Evolutionary conservation across 78 protist genomes (phyloP).

Genomic region (Dictyostelium firmibasis): DNA sequence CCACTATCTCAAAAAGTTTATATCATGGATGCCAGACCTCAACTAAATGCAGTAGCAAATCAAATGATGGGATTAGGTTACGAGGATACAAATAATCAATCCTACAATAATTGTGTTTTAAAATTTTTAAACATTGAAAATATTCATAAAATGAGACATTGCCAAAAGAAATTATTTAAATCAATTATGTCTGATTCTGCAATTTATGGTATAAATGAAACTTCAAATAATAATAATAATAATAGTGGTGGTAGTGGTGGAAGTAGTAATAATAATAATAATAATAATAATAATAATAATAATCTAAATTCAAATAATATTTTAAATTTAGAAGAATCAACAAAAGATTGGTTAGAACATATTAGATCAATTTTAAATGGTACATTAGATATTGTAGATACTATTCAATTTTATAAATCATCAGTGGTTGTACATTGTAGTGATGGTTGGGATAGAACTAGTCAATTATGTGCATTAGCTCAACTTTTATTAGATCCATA

Average conservation of each 20-base stretch:
- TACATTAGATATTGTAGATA: slow-evolving; percentile 43
- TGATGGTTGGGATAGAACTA: slow-evolving; percentile 98
- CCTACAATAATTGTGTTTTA: slow-evolving; percentile 77
- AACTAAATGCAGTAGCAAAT: slow-evolving; percentile 90
- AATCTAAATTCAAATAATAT: not conserved
- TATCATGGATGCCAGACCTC: slow-evolving; percentile 89
- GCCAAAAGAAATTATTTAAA: slow-evolving; percentile 64
- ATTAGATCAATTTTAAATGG: slow-evolving; percentile 60
- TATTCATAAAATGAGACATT: slow-evolving; percentile 91
- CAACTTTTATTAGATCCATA: slow-evolving; percentile 89
- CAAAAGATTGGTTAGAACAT: slow-evolving; percentile 63
- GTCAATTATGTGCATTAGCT: slow-evolving; percentile 87
- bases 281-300: not conserved
- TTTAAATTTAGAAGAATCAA: slow-evolving; percentile 13
- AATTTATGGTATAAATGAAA: not conserved
- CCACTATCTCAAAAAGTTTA: slow-evolving; percentile 24
- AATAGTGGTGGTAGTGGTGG: not conserved
- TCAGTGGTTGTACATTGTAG: slow-evolving; percentile 94
- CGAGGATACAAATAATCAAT: slow-evolving; percentile 3
- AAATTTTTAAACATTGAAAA: slow-evolving; percentile 89
- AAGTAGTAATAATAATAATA: not conserved
- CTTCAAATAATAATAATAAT: not conserved
- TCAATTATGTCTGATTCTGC: slow-evolving; percentile 12
- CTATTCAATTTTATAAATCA: slow-evolving; percentile 2
- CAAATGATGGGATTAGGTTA: slow-evolving; percentile 84